Evolutionary conservation across 2,329 filamentous ascomycete species (phyloP).

Genomic region (Didymella segeticola): DNA sequence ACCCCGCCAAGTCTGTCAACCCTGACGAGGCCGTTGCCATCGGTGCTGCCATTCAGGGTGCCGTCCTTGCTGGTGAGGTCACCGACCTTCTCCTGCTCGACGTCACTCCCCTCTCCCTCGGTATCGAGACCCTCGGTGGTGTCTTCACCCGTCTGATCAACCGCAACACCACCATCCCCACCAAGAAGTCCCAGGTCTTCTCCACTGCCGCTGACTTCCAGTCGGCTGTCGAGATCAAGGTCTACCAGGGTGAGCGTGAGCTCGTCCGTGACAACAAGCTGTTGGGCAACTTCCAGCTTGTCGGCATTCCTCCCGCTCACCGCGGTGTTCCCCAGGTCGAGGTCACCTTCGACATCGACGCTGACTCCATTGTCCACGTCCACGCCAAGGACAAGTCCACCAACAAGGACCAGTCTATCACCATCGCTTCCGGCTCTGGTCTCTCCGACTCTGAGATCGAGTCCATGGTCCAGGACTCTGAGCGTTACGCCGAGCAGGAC

Average conservation of each 20-base stretch:
- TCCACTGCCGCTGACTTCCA: constrained; percentile 98
- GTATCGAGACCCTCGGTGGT: constrained; percentile 97
- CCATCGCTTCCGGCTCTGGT: constrained; percentile 96
- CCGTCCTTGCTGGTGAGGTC: constrained; percentile 93
- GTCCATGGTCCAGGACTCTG: constrained; percentile 96
- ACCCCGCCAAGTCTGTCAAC: constrained; percentile 97
- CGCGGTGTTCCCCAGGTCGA: constrained; percentile 96
- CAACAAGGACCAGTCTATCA: constrained; percentile 99
- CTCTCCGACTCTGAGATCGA: constrained; percentile 94
- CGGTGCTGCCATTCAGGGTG: constrained; percentile 96
- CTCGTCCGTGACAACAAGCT: constrained; percentile 98
- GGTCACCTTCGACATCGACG: constrained; percentile 98
- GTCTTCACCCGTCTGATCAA: constrained; percentile 98
- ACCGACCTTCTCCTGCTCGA: constrained; percentile 95
- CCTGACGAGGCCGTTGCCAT: constrained; percentile 98
- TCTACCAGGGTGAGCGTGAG: constrained; percentile 99
- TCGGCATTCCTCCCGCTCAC: constrained; percentile 94
- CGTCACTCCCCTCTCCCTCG: constrained; percentile 93
- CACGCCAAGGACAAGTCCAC: constrained; percentile 99
- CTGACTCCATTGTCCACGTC: constrained; percentile 96
- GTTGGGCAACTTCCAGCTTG: constrained; percentile 98
- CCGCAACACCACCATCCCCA: constrained; percentile 98
- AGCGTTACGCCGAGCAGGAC: constrained; percentile 93
- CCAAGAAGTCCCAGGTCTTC: constrained; percentile 99
- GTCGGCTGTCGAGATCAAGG: constrained; percentile 99